Evolutionary conservation across 345 rosid genomes (phyloP), one percentile per base, ranked within the genome.

Genomic region (Adansonia digitata): DNA sequence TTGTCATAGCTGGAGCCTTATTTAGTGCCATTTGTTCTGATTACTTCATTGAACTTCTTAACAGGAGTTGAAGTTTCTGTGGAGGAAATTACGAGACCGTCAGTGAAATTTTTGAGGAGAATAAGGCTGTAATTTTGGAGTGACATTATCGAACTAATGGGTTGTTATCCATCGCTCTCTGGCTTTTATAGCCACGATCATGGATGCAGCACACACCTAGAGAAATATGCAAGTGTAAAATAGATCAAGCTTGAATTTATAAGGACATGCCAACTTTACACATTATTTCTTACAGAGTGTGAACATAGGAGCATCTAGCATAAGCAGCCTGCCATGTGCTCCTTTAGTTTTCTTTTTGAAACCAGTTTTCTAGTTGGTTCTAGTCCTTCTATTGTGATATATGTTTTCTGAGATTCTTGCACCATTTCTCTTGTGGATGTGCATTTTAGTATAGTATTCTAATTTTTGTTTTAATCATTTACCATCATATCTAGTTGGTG

Each of bases 141-240:
- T 80, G 81, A 68, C 94, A 97, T 2, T 96, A 93, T 69, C 85
- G 97, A 75, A 89, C 89, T 39, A 96, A 96, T 89, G 97, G 98
- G 93, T 68, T 62, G 91, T 81, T 40, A 77, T 77, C 70, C 22
- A 26, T 56, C 29, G 35, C 39, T 49, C 55, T 15, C 13, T n/a
- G n/a, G n/a, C n/a, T n/a, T n/a, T n/a, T n/a, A n/a, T n/a, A n/a
- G n/a, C n/a, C n/a, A n/a, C n/a, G n/a, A n/a, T n/a, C n/a, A n/a
- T n/a, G n/a, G n/a, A n/a, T n/a, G n/a, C n/a, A n/a, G n/a, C n/a
- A n/a, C n/a, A n/a, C 15, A 46, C 39, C 18, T 49, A 48, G 17
- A 24, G 29, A 60, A 35, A 42, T 37, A 59, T 45, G 39, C 62
- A 7, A 0, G 18, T 6, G 24, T 49, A 26, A n/a, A 43, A 34